phyloP scores from a whole-genome alignment of 768 basidiomycete genomes.

The Steccherinum ochraceum region DNA sequence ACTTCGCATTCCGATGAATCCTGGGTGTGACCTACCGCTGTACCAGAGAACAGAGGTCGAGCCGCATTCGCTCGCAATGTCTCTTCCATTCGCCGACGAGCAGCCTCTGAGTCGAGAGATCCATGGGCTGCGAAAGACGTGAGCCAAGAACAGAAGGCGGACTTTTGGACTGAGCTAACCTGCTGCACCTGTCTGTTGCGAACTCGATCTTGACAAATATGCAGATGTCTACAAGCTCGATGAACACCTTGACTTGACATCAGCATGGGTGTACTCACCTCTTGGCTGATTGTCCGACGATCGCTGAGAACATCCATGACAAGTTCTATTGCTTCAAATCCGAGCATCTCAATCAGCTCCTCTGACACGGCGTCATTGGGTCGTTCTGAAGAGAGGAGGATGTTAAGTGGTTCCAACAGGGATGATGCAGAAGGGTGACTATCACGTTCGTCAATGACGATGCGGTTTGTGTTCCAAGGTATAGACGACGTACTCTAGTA shows the following conservation, averaged over 20 bases:
- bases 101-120: constrained; percentile 35
- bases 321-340: constrained; percentile 79
- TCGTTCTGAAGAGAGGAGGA: constrained; percentile 41
- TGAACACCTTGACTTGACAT: not conserved
- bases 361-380: constrained; percentile 69
- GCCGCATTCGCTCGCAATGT: constrained; percentile 53
- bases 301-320: constrained; percentile 62
- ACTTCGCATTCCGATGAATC: constrained; percentile 1
- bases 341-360: constrained; percentile 74
- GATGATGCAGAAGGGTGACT: constrained; percentile 7
- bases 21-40: constrained; percentile 35
- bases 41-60: constrained; percentile 57
- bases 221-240: constrained; percentile 3
- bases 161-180: too few species aligned
- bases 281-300: constrained; percentile 39
- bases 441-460: constrained; percentile 8
- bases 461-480: constrained; percentile 17
- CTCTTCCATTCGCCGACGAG: constrained; percentile 57
- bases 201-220: constrained; percentile 2
- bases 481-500: not conserved
- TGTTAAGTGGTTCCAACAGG: constrained; percentile 20
- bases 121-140: not conserved
- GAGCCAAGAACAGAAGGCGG: not conserved
- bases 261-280: constrained; percentile 32
- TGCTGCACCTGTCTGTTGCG: too few species aligned